Conservation (phyloP, 768 basidiomycete species). For the Psilocybe cyanescens region DNA sequence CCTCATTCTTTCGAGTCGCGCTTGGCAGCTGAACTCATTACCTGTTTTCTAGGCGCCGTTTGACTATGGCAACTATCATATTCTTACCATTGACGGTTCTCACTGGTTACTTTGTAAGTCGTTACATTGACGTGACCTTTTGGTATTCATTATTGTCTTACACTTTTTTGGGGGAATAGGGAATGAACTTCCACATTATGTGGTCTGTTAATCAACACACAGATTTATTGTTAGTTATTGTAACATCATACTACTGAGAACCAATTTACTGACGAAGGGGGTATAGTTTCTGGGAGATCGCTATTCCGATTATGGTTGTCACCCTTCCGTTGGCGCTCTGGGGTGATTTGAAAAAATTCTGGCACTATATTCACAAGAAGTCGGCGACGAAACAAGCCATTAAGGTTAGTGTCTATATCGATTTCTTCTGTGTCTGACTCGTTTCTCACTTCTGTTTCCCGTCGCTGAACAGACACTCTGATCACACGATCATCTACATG, state of each 20-base stretch:
- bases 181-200: slow-evolving; percentile 67
- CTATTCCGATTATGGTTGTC: slow-evolving; percentile 59
- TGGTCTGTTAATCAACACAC: slow-evolving; percentile 49
- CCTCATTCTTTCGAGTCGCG: not conserved
- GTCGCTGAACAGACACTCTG: too few species aligned
- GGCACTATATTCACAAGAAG: slow-evolving; percentile 51
- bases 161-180: slow-evolving; percentile 36
- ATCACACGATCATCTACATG: too few species aligned
- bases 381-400: slow-evolving; percentile 30
- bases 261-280: too few species aligned
- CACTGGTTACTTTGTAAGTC: slow-evolving; percentile 63
- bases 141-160: not conserved
- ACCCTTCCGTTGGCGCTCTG: slow-evolving; percentile 57
- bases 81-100: slow-evolving; percentile 72
- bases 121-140: not conserved
- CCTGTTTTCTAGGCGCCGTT: slow-evolving; percentile 49
- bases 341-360: slow-evolving; percentile 49
- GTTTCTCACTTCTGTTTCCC: too few species aligned
- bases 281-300: slow-evolving; percentile 68
- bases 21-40: not conserved
- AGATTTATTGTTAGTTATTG: slow-evolving; percentile 46
- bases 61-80: slow-evolving; percentile 72
- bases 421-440: not conserved
- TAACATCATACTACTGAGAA: too few species aligned
- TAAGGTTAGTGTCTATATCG: slow-evolving; percentile 27